phyloP scores from a whole-genome alignment of 1,139 yeast genomes.

The Candida tetrigidarum region DNA sequence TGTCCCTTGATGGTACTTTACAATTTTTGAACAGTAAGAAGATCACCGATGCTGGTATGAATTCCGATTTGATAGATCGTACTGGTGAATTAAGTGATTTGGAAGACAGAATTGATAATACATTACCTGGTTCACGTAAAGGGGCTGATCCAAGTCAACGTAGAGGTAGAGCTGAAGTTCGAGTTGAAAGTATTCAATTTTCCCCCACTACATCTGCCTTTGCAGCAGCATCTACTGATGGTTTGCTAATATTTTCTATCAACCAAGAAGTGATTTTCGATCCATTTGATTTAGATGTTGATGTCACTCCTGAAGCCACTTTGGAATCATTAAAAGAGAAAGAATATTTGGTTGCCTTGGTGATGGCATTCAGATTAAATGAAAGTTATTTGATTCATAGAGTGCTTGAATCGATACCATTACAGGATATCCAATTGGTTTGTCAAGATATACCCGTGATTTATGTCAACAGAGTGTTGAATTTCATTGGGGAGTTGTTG shows the following conservation, averaged over 20 bases:
- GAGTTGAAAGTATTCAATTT: conserved; percentile 77
- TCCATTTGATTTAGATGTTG: conserved; percentile 94
- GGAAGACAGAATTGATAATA: conserved; percentile 77
- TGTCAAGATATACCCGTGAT: conserved; percentile 73
- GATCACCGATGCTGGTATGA: conserved; percentile 83
- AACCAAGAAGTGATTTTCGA: conserved; percentile 81
- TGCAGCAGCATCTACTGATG: conserved; percentile 97
- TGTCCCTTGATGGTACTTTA: conserved; percentile 90
- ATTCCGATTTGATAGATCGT: conserved; percentile 78
- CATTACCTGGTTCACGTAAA: conserved; percentile 86
- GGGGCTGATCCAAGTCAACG: conserved; percentile 93
- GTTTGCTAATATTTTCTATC: conserved; percentile 79
- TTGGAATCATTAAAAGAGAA: conserved; percentile 63
- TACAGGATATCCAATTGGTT: conserved; percentile 70
- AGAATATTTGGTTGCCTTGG: conserved; percentile 79
- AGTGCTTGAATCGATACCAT: conserved; percentile 78
- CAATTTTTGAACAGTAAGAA: conserved; percentile 77
- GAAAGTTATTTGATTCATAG: conserved; percentile 74
- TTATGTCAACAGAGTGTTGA: conserved; percentile 69
- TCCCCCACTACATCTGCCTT: conserved; percentile 93
- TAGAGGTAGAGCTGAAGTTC: conserved; percentile 74
- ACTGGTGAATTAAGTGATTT: conserved; percentile 86
- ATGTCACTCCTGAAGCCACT: conserved; percentile 83
- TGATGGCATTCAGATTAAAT: conserved; percentile 93
- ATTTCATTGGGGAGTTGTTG: conserved; percentile 71